phyloP scores from a whole-genome alignment of 352 stramenopile genomes.

The Sclerospora graminicola region DNA sequence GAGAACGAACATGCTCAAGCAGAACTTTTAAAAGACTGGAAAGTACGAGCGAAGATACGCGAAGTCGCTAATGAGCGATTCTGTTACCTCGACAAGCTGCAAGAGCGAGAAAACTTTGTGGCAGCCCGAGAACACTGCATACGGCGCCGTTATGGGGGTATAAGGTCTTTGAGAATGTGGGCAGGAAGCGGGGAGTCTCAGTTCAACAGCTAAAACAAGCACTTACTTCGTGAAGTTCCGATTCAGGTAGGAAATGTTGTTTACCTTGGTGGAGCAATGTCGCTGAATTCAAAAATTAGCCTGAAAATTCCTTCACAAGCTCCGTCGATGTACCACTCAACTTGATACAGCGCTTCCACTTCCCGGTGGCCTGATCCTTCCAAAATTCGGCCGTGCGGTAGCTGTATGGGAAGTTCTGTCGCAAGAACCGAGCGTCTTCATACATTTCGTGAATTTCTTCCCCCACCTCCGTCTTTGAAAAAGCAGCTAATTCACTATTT shows the following conservation, averaged over 20 bases:
- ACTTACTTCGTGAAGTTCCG: neutral
- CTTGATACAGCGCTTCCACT: slow-evolving; percentile 34
- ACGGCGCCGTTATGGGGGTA: slow-evolving; percentile 56
- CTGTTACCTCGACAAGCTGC: slow-evolving; percentile 45
- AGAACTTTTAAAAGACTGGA: slow-evolving; percentile 40
- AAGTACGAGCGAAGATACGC: slow-evolving; percentile 34
- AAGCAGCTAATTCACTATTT: slow-evolving; percentile 26
- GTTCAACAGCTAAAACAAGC: slow-evolving; percentile 53
- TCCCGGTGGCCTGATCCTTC: slow-evolving; percentile 26
- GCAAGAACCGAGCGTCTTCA: slow-evolving; percentile 43
- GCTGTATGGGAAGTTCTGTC: slow-evolving; percentile 43
- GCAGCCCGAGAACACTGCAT: slow-evolving; percentile 42
- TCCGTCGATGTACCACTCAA: slow-evolving; percentile 10
- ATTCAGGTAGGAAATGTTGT: too few relatives aligned
- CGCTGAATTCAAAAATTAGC: neutral
- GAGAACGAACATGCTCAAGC: slow-evolving; percentile 23
- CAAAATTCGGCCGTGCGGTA: slow-evolving; percentile 54
- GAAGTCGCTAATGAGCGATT: slow-evolving; percentile 39
- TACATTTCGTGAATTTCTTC: slow-evolving; percentile 57
- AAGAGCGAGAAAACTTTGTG: slow-evolving; percentile 46
- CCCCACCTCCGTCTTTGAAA: slow-evolving; percentile 30
- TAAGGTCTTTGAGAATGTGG: slow-evolving; percentile 71
- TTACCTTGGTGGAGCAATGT: neutral
- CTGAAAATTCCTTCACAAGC: slow-evolving; percentile 20
- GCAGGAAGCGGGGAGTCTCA: slow-evolving; percentile 65